A percentile compares a stretch with the other conserved stretches of the same genome.
phyloP scores from a whole-genome alignment of 2,329 filamentous ascomycete species.

The Setomelanomma holmii region DNA sequence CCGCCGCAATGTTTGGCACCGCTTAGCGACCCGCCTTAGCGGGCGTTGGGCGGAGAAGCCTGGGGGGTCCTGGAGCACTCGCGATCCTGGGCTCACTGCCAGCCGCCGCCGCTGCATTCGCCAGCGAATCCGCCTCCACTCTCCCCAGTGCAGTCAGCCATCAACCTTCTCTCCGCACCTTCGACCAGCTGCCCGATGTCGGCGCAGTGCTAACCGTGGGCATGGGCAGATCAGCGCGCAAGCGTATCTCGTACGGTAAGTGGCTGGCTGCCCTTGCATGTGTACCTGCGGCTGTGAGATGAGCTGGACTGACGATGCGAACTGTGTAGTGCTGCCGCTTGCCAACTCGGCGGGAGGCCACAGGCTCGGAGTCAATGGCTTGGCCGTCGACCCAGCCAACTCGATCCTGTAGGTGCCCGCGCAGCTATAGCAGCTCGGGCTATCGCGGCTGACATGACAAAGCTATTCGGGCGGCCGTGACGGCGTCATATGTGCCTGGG shows the following conservation, averaged over 20 bases:
- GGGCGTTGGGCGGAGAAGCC: neutral
- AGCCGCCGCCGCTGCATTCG: neutral
- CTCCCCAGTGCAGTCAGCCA: neutral
- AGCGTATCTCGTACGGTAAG: constrained; percentile 62
- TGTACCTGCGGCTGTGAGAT: constrained; percentile 9
- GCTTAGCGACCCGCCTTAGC: neutral
- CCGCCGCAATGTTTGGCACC: neutral
- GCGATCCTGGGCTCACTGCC: neutral
- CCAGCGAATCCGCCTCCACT: neutral
- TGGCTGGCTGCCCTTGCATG: constrained; percentile 18
- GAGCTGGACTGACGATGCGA: constrained; percentile 18
- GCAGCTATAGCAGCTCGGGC: constrained; percentile 1
- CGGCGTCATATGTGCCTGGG: constrained; percentile 95
- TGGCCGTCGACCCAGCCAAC: constrained; percentile 83
- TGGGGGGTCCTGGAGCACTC: neutral
- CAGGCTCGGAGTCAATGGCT: constrained; percentile 90
- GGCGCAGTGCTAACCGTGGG: constrained; percentile 25
- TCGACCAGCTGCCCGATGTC: constrained; percentile 15
- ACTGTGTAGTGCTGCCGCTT: constrained; percentile 70
- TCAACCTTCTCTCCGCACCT: neutral
- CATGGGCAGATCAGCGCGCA: constrained; percentile 61
- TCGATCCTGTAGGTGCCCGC: constrained; percentile 76
- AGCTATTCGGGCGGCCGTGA: constrained; percentile 97
- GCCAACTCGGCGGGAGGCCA: constrained; percentile 82
- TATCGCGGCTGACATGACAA: constrained; percentile 19